Evolutionary conservation across 2,329 filamentous ascomycete species (phyloP).

Genomic region (Penicillium sp.): DNA sequence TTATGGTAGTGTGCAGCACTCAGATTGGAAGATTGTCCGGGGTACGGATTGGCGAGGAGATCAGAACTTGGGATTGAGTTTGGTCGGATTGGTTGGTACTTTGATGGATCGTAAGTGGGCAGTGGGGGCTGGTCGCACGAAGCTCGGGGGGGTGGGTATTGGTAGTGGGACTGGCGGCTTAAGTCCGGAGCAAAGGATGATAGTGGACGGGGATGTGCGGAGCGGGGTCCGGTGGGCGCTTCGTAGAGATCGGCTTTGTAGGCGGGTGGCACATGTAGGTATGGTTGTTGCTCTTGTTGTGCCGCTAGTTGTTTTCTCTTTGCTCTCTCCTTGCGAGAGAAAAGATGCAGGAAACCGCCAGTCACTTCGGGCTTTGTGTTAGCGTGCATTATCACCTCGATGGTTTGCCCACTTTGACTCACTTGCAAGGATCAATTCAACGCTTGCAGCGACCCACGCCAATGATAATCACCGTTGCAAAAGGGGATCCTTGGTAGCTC

Average conservation of each 20-base stretch:
- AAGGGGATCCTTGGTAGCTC: conserved; percentile 2
- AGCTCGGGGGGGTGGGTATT: conserved; percentile 13
- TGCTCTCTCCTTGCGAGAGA: conserved; percentile 26
- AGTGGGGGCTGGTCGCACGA: conserved; percentile 30
- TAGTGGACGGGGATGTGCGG: conserved; percentile 22
- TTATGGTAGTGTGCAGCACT: conserved; percentile 22
- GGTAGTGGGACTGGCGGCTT: conserved; percentile 1
- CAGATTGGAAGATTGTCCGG: conserved; percentile 20
- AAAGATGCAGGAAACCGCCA: conserved; percentile 18
- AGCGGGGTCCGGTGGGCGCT: conserved; percentile 12
- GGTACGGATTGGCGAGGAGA: conserved; percentile 3
- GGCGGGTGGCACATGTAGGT: conserved; percentile 16
- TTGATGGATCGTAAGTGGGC: conserved; percentile 37
- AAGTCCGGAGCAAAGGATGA: conserved; percentile 27
- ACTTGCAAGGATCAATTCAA: conserved; percentile 12
- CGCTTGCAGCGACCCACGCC: background rate
- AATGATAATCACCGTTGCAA: background rate
- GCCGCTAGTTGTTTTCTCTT: conserved; percentile 18
- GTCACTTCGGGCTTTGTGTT: conserved; percentile 16
- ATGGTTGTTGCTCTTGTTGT: conserved; percentile 3
- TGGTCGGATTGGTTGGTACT: conserved; percentile 26
- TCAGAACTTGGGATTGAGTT: conserved; percentile 11
- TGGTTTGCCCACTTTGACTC: background rate
- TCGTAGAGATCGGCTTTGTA: conserved; percentile 14
- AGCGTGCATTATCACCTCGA: conserved; percentile 9